A percentile compares a stretch with the other conserved stretches of the same genome.
Evolutionary conservation across 331 rosid genomes (phyloP).

Genomic region (Acacia concinna): DNA sequence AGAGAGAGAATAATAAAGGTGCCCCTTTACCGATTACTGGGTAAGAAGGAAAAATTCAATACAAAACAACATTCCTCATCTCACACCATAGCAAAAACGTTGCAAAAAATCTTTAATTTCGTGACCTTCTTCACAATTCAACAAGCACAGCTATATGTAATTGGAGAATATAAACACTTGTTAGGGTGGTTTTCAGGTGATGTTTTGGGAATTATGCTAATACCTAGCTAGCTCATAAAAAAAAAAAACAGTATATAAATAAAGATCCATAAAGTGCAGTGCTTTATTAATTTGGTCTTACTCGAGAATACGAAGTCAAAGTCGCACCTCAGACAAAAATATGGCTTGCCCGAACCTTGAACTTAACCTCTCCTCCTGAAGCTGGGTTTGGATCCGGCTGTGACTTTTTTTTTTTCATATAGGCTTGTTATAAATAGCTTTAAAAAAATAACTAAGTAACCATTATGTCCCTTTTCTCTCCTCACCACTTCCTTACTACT

Average conservation of each 20-base stretch:
- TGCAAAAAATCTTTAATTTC: too few relatives aligned
- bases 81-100: neutral
- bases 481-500: too few relatives aligned
- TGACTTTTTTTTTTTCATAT: too few relatives aligned
- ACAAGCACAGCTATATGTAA: neutral
- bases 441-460: too few relatives aligned
- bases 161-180: too few relatives aligned
- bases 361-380: neutral
- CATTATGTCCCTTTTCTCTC: too few relatives aligned
- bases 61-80: conserved; percentile 14
- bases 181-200: neutral
- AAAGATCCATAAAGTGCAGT: neutral
- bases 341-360: neutral
- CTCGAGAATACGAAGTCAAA: neutral
- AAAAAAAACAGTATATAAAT: neutral
- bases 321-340: neutral
- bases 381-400: too few relatives aligned
- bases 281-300: conserved; percentile 3
- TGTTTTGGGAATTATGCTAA: neutral
- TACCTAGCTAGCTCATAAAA: conserved; percentile 12
- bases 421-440: too few relatives aligned
- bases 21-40: neutral
- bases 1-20: neutral
- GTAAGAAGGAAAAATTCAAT: conserved; percentile 9
- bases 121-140: too few relatives aligned